phyloP scores from a whole-genome alignment of 1,284 basidiomycete genomes.

The Laetiporus sulphureus region DNA sequence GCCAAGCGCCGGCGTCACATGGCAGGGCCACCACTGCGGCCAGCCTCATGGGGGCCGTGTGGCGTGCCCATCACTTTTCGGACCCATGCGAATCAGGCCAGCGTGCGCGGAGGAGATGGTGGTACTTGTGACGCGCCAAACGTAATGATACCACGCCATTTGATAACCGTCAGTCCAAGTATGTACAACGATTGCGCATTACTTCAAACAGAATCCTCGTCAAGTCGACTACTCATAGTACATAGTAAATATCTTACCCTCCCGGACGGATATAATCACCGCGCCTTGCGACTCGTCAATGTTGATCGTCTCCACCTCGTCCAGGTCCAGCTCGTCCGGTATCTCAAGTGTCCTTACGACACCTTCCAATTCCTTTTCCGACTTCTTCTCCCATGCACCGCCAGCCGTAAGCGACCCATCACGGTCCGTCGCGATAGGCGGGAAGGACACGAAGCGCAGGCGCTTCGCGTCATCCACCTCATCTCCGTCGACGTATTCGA shows the following conservation, averaged over 20 bases:
- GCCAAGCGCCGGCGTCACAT: too few species aligned
- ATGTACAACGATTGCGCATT: background rate
- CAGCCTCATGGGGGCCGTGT: too few species aligned
- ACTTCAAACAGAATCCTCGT: background rate
- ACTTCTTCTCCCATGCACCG: slow-evolving; percentile 13
- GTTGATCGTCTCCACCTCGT: slow-evolving; percentile 65
- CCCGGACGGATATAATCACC: slow-evolving; percentile 59
- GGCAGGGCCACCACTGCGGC: too few species aligned
- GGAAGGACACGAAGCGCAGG: slow-evolving; percentile 64
- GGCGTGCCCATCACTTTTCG: too few species aligned
- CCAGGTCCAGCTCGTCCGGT: slow-evolving; percentile 56
- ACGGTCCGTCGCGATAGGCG: slow-evolving; percentile 33
- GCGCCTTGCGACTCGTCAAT: slow-evolving; percentile 71
- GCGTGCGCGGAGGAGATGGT: too few species aligned
- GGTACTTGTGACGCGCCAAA: too few species aligned
- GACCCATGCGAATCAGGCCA: too few species aligned
- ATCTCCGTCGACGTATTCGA: slow-evolving; percentile 45
- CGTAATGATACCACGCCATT: too few species aligned
- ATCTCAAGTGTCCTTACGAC: slow-evolving; percentile 54
- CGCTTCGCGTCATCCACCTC: slow-evolving; percentile 34
- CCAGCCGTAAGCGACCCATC: slow-evolving; percentile 11
- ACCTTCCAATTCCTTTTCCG: slow-evolving; percentile 41
- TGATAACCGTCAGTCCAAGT: background rate
- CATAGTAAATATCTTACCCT: slow-evolving; percentile 66
- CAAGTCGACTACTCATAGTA: slow-evolving; percentile 47